Evolutionary conservation across 768 basidiomycete species (phyloP).

Genomic region (Cyclocybe cylindracea): DNA sequence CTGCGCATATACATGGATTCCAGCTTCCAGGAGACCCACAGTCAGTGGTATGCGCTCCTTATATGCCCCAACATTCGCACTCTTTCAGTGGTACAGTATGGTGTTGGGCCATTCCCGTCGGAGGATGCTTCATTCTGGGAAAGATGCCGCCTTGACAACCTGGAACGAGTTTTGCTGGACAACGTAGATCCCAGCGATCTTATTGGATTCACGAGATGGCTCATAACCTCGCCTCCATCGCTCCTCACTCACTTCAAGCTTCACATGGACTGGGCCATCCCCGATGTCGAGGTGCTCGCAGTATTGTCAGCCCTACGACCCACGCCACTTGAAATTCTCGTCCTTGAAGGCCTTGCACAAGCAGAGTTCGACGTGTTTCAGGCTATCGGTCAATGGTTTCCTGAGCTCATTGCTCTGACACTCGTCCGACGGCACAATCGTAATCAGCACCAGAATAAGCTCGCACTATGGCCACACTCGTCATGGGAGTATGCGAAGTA

Average conservation of each 20-base stretch:
- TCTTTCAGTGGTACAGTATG: conserved; percentile 16
- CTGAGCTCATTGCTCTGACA: conserved; percentile 22
- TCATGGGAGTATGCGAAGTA: conserved; percentile 26
- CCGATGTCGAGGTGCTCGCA: conserved; percentile 14
- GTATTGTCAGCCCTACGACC: conserved; percentile 14
- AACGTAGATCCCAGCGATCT: conserved; percentile 17
- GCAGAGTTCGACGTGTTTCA: conserved; percentile 19
- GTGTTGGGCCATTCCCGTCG: conserved; percentile 12
- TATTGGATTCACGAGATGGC: conserved; percentile 10
- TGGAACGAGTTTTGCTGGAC: conserved; percentile 23
- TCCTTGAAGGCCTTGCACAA: conserved; percentile 24
- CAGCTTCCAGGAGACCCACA: conserved; percentile 19
- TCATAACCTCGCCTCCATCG: not conserved
- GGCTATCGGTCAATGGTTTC: conserved; percentile 16
- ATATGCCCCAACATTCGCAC: conserved; percentile 23
- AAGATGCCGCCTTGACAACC: conserved; percentile 14
- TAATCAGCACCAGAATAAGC: conserved; percentile 21
- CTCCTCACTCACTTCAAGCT: conserved; percentile 28
- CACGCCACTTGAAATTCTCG: conserved; percentile 21
- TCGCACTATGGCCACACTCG: conserved; percentile 22
- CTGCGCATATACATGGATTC: conserved; percentile 21
- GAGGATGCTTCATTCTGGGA: conserved; percentile 14
- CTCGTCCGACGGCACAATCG: conserved; percentile 24
- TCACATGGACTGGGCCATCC: conserved; percentile 20
- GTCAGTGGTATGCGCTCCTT: conserved; percentile 21